Evolutionary conservation across 2,329 filamentous ascomycete genomes (phyloP), one percentile per base, ranked within the genome.

Genomic region (Diplocarpon rosae): DNA sequence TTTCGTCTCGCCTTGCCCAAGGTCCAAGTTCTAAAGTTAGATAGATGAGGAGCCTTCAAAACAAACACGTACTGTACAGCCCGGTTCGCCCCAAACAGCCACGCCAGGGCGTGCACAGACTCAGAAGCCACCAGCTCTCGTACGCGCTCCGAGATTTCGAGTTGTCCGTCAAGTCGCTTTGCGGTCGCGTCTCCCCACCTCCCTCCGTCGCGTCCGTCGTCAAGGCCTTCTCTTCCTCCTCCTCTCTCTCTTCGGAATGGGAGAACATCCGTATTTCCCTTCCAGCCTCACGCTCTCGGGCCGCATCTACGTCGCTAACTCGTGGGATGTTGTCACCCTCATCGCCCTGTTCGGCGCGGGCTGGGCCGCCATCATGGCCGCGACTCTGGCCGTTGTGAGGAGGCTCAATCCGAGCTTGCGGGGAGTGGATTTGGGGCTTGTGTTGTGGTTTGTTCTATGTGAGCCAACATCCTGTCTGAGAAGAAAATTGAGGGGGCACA

Each of bases 371-470:
- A 30, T 61, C 2, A 37, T 59, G 7, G 47, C 44, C 11, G 34
- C 47, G 13, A 46, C 54, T 3, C 42, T 54, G 10, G 6, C 49
- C 13, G 27, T 49, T 1, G 38, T 48, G 11, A 49, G 41, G 30
- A 44, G 45, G 20, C 37, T 51, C 3, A 55, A 59, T 48, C 56
- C 52, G 20, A 33, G 35, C 4, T 41, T 61, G 15, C 50, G 42
- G 29, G 27, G 28, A 9, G 16, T 40, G n/a, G 58, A 61, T 44
- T 47, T 47, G 34, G 51, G 36, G 8, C 41, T 58, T 14, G 45
- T 61, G 3, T 33, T 58, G 24, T 61, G 59, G 59, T 61, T 61
- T 42, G 44, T 55, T 3, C 39, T 59, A 37, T 55, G 59, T 60
- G 35, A 51, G 12, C 78, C 10, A 16, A 2, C 35, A 7, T 3